phyloP scores from a whole-genome alignment of 306 rosid genomes.

The Cicer judaicum region DNA sequence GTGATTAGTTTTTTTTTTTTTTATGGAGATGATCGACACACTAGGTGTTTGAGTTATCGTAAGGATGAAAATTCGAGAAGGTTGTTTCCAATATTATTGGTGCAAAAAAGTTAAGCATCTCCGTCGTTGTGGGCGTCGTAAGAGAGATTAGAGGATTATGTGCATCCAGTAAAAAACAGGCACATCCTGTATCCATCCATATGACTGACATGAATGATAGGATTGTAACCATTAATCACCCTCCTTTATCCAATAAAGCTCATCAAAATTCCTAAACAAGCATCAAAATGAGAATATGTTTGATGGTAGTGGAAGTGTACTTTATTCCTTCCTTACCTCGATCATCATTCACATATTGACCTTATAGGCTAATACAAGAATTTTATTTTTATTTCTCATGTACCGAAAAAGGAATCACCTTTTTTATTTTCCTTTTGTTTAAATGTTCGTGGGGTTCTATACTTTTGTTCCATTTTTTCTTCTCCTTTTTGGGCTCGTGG shows the following conservation, averaged over 20 bases:
- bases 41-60: too few relatives aligned
- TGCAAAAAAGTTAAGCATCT: too few relatives aligned
- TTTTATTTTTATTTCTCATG: slow-evolving; percentile 34
- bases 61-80: too few relatives aligned
- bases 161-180: too few relatives aligned
- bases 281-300: slow-evolving; percentile 55
- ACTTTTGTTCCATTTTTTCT: slow-evolving; percentile 40
- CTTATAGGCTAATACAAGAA: slow-evolving; percentile 7
- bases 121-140: too few relatives aligned
- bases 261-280: slow-evolving; percentile 40
- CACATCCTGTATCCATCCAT: not conserved
- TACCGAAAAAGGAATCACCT: slow-evolving; percentile 41
- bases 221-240: slow-evolving; percentile 33
- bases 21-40: too few relatives aligned
- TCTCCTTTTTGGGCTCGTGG: slow-evolving; percentile 6
- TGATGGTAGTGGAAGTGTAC: slow-evolving; percentile 57
- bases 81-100: too few relatives aligned
- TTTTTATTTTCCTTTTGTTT: slow-evolving; percentile 30
- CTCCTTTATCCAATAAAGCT: slow-evolving; percentile 19
- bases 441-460: not conserved
- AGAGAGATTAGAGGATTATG: too few relatives aligned
- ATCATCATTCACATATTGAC: slow-evolving; percentile 45
- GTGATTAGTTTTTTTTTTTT: too few relatives aligned
- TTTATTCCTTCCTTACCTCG: slow-evolving; percentile 71
- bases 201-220: not conserved